These are phyloP conservation scores for Globisporangium radiosum DNA, from an alignment of 352 stramenopile species.

Conservation along the genomic window DNA sequence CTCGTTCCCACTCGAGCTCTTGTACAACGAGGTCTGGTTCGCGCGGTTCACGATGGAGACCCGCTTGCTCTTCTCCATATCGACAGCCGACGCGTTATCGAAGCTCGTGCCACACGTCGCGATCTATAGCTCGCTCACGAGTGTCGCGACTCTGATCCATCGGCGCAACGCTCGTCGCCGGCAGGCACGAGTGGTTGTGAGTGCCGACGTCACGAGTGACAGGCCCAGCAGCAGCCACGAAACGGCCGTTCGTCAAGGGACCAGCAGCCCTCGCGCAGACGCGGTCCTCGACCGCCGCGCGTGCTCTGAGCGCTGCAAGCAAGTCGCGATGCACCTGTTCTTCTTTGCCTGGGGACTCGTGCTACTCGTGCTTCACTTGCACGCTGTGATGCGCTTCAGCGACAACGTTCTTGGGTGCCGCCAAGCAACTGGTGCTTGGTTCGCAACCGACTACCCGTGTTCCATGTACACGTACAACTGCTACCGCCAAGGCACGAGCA, in stretches of 20 bases:
- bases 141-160: conserved; percentile 1
- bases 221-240: not conserved
- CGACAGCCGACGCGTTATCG: conserved; percentile 10
- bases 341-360: conserved; percentile 6
- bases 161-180: not conserved
- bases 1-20: conserved; percentile 10
- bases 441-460: conserved; percentile 5
- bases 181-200: not conserved
- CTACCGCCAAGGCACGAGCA: conserved; percentile 3
- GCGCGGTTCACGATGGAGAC: conserved; percentile 20
- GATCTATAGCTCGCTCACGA: conserved; percentile 15
- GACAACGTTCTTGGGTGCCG: not conserved
- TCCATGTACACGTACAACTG: conserved; percentile 11
- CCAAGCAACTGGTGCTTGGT: conserved; percentile 2
- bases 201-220: not conserved
- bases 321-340: conserved; percentile 1
- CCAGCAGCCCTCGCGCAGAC: not conserved
- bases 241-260: not conserved
- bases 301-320: too few species aligned
- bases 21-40: conserved; percentile 22
- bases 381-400: conserved; percentile 1
- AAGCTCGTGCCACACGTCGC: conserved; percentile 20
- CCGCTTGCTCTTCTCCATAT: conserved; percentile 15
- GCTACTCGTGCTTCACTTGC: conserved; percentile 3
- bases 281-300: not conserved